Percentiles rank a stretch among this genome's conserved stretches.
Conservation (phyloP, 805 yeast species). For the Metschnikowia borealis region DNA sequence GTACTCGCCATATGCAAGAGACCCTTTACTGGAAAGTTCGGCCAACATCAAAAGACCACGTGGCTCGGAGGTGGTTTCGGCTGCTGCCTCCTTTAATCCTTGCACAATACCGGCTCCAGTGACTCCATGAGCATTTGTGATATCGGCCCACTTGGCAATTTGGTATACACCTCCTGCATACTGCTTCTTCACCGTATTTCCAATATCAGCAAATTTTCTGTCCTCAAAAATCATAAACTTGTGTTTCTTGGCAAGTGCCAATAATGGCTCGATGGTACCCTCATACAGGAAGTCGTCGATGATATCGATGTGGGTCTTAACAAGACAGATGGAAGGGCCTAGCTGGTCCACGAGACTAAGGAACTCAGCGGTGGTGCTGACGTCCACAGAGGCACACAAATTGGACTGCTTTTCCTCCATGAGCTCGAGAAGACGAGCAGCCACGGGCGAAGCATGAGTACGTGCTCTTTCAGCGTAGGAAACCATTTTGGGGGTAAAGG, state of each 20-base stretch:
- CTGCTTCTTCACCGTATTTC: slow-evolving; percentile 93
- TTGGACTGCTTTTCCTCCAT: slow-evolving; percentile 82
- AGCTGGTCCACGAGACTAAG: slow-evolving; percentile 66
- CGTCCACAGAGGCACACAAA: slow-evolving; percentile 93
- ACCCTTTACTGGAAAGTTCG: slow-evolving; percentile 89
- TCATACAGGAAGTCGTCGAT: slow-evolving; percentile 85
- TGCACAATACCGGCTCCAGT: slow-evolving; percentile 92
- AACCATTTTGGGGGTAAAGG: not conserved
- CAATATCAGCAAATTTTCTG: slow-evolving; percentile 97
- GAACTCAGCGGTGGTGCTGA: slow-evolving; percentile 73
- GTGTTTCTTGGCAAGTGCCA: slow-evolving; percentile 71
- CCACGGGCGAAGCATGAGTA: slow-evolving; percentile 73
- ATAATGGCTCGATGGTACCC: slow-evolving; percentile 70
- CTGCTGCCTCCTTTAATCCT: slow-evolving; percentile 81
- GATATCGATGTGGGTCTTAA: slow-evolving; percentile 93
- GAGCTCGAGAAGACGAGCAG: slow-evolving; percentile 62
- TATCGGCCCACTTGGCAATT: slow-evolving; percentile 93
- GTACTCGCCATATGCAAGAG: slow-evolving; percentile 89
- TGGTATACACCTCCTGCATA: slow-evolving; percentile 85
- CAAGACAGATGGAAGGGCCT: slow-evolving; percentile 89
- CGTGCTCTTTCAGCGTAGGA: slow-evolving; percentile 69
- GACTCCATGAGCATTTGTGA: slow-evolving; percentile 96
- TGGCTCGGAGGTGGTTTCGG: slow-evolving; percentile 67
- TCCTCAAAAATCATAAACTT: slow-evolving; percentile 93
- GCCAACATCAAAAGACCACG: slow-evolving; percentile 94